phyloP scores from a whole-genome alignment of 2,329 filamentous ascomycete species.

The Sordariomycetes sp. region DNA sequence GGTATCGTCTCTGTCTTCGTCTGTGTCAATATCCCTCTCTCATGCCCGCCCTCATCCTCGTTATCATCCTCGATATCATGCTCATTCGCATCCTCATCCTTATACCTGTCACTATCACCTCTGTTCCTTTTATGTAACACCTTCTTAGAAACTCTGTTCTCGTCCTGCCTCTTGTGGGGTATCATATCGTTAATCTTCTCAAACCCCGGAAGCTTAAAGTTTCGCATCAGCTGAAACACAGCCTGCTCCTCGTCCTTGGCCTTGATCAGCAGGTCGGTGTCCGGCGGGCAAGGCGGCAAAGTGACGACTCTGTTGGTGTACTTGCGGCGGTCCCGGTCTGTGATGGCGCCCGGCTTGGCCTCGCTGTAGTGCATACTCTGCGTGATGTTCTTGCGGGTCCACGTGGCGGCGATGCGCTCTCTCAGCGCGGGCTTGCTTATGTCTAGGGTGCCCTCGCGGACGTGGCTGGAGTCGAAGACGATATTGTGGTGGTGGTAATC shows the following conservation, averaged over 20 bases:
- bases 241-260: conserved; percentile 98
- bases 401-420: conserved; percentile 70
- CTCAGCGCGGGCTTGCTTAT: conserved; percentile 54
- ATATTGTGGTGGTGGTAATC: conserved; percentile 97
- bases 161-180: conserved; percentile 66
- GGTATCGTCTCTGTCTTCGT: no score
- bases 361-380: conserved; percentile 98
- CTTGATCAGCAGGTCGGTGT: conserved; percentile 98
- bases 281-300: conserved; percentile 68
- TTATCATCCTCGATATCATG: no score
- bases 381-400: conserved; percentile 71
- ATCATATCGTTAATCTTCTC: conserved; percentile 66
- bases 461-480: conserved; percentile 59
- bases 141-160: conserved; percentile 34
- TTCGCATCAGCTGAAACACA: conserved; percentile 87
- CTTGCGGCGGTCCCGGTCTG: conserved; percentile 67
- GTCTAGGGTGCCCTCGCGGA: conserved; percentile 77
- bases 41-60: no score
- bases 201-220: conserved; percentile 72
- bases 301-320: conserved; percentile 71
- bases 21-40: no score
- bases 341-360: conserved; percentile 52
- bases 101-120: no score
- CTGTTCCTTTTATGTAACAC: no score
- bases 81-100: no score